phyloP scores from a whole-genome alignment of 1,284 basidiomycete genomes.

The Sphaerobolus stellatus region DNA sequence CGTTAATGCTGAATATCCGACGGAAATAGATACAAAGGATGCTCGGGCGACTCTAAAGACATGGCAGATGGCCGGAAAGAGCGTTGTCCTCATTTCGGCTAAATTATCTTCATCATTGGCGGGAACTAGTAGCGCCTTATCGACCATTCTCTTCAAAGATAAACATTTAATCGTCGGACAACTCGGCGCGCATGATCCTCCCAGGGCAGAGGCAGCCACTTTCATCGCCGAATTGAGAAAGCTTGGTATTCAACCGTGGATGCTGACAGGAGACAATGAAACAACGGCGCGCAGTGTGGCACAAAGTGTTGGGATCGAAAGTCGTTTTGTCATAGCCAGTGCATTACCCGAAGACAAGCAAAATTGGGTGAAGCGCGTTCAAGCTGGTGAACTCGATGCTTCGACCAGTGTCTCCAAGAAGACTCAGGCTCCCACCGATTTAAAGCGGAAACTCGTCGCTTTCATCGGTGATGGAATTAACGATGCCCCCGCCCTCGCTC shows the following conservation, averaged over 20 bases:
- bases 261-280: constrained; percentile 80
- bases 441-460: constrained; percentile 52
- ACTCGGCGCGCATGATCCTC: constrained; percentile 50
- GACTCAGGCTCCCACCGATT: background rate
- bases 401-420: background rate
- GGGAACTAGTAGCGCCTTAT: background rate
- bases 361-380: constrained; percentile 44
- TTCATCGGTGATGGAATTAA: constrained; percentile 82
- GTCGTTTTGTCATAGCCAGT: constrained; percentile 70
- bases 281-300: constrained; percentile 76
- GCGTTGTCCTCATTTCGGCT: constrained; percentile 57
- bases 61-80: constrained; percentile 71
- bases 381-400: constrained; percentile 21
- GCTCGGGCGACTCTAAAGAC: constrained; percentile 32
- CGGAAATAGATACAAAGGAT: too few relatives aligned
- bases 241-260: constrained; percentile 62
- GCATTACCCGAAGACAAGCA: constrained; percentile 78
- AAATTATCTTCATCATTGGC: background rate
- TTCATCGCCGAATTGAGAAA: constrained; percentile 46
- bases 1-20: constrained; percentile 34
- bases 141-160: constrained; percentile 24
- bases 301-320: constrained; percentile 58
- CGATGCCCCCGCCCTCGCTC: constrained; percentile 73
- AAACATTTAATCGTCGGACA: constrained; percentile 40
- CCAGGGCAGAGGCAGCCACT: constrained; percentile 43